phyloP scores from a whole-genome alignment of 2,329 filamentous ascomycete genomes.

The Neofusicoccum kwambonambiense region DNA sequence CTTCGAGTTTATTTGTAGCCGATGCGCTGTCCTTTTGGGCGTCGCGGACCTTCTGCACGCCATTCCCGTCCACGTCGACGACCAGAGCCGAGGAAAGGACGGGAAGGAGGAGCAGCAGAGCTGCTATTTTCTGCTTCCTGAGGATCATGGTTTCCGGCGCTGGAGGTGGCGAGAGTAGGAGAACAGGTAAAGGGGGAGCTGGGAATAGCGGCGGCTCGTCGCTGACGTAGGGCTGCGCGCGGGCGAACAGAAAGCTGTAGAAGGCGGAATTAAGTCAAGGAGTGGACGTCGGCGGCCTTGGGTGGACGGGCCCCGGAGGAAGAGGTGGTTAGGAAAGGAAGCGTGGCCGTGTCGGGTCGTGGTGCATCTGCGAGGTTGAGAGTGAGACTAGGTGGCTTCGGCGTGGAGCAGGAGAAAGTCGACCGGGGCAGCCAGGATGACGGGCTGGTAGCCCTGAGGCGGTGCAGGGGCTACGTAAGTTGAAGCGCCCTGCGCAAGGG shows the following conservation, averaged over 20 bases:
- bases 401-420: slow-evolving; percentile 12
- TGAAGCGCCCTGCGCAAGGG: slow-evolving; percentile 15
- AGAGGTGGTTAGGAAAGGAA: slow-evolving; percentile 1
- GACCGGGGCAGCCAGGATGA: background rate
- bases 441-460: background rate
- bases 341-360: background rate
- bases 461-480: slow-evolving; percentile 19
- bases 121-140: slow-evolving; percentile 52
- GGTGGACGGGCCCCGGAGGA: background rate
- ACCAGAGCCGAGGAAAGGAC: slow-evolving; percentile 47
- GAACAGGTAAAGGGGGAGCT: background rate
- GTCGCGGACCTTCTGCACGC: slow-evolving; percentile 10
- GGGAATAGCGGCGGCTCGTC: background rate
- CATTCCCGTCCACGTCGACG: slow-evolving; percentile 14
- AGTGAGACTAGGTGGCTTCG: slow-evolving; percentile 14
- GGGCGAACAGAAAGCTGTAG: background rate
- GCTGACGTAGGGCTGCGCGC: slow-evolving; percentile 17
- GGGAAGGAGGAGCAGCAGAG: slow-evolving; percentile 62
- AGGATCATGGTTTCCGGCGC: slow-evolving; percentile 57
- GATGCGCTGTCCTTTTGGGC: slow-evolving; percentile 26
- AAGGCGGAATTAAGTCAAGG: background rate
- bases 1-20: slow-evolving; percentile 31
- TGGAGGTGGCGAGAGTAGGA: background rate
- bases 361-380: slow-evolving; percentile 7
- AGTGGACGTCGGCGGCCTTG: slow-evolving; percentile 12